Percentiles rank a stretch among this genome's conserved stretches.
Evolutionary conservation across 306 rosid species (phyloP).

Genomic region (Aeschynomene evenia): DNA sequence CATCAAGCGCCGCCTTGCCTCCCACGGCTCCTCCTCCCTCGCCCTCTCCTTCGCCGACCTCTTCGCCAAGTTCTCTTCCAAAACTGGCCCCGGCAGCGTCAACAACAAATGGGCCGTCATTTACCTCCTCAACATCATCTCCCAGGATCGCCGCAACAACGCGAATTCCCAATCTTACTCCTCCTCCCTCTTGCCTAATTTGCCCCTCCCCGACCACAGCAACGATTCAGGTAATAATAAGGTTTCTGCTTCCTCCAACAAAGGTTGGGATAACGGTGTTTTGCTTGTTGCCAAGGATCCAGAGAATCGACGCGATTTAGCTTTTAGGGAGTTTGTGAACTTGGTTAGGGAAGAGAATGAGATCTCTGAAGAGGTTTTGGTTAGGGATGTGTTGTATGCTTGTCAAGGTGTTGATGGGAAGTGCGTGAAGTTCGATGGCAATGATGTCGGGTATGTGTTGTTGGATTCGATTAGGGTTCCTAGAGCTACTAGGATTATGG

Average conservation of each 20-base stretch:
- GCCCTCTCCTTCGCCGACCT: slow-evolving; percentile 93
- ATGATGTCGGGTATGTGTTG: slow-evolving; percentile 51
- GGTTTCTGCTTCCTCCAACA: slow-evolving; percentile 10
- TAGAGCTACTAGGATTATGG: slow-evolving; percentile 61
- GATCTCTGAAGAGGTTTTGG: slow-evolving; percentile 74
- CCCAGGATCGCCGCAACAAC: slow-evolving; percentile 59
- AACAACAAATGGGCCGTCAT: slow-evolving; percentile 92
- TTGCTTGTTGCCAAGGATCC: slow-evolving; percentile 69
- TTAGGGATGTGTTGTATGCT: slow-evolving; percentile 84
- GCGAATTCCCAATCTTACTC: slow-evolving; percentile 42
- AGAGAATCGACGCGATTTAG: slow-evolving; percentile 66
- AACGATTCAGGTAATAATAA: slow-evolving; percentile 31
- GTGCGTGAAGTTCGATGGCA: slow-evolving; percentile 59
- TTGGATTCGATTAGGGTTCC: slow-evolving; percentile 62
- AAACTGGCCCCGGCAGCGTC: slow-evolving; percentile 64
- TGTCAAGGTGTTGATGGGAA: slow-evolving; percentile 93
- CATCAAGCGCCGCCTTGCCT: slow-evolving; percentile 87
- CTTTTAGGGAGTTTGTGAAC: slow-evolving; percentile 66
- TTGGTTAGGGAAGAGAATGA: slow-evolving; percentile 78
- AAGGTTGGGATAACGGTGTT: slow-evolving; percentile 69
- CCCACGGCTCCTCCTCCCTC: slow-evolving; percentile 77
- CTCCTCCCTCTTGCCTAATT: slow-evolving; percentile 60
- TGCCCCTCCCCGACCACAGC: slow-evolving; percentile 37
- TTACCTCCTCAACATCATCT: slow-evolving; percentile 68
- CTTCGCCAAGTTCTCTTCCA: slow-evolving; percentile 69